Conservation (phyloP, 2,329 filamentous ascomycete genomes). For the Colletotrichum sp. region DNA sequence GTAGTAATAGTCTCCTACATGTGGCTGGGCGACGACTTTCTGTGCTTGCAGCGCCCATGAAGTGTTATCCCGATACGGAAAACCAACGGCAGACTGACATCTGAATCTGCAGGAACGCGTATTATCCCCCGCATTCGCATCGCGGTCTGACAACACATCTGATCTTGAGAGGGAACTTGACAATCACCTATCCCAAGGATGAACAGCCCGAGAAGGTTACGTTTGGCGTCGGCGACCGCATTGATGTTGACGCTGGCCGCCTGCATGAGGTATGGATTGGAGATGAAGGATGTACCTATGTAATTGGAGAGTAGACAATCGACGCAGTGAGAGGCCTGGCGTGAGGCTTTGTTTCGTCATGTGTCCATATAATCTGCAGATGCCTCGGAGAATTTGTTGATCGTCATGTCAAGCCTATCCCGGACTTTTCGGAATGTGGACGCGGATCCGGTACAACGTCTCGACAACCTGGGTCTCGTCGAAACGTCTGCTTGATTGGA, state of each 20-base stretch:
- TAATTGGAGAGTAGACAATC: slow-evolving; percentile 60
- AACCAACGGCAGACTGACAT: neutral
- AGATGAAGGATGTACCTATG: slow-evolving; percentile 68
- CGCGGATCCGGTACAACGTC: neutral
- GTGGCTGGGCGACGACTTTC: neutral
- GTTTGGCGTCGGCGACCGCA: slow-evolving; percentile 62
- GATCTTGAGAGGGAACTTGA: slow-evolving; percentile 68
- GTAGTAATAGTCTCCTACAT: slow-evolving; percentile 32
- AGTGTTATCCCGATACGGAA: neutral
- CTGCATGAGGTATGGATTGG: slow-evolving; percentile 76
- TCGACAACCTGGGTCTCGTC: neutral
- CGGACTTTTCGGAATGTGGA: neutral
- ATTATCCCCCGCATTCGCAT: slow-evolving; percentile 74
- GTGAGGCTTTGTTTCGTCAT: neutral
- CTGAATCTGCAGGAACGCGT: slow-evolving; percentile 55
- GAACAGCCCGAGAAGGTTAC: slow-evolving; percentile 58
- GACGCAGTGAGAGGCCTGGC: neutral
- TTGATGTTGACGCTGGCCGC: slow-evolving; percentile 69
- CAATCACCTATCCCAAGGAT: slow-evolving; percentile 70
- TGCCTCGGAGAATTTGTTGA: neutral
- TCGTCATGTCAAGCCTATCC: neutral
- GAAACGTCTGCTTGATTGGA: neutral
- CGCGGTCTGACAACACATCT: slow-evolving; percentile 70
- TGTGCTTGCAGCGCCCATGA: neutral
- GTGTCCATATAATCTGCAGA: neutral